Base-by-base conservation (phyloP, 495 filamentous ascomycete genomes). In the Aspergillus ellipticus region DNA sequence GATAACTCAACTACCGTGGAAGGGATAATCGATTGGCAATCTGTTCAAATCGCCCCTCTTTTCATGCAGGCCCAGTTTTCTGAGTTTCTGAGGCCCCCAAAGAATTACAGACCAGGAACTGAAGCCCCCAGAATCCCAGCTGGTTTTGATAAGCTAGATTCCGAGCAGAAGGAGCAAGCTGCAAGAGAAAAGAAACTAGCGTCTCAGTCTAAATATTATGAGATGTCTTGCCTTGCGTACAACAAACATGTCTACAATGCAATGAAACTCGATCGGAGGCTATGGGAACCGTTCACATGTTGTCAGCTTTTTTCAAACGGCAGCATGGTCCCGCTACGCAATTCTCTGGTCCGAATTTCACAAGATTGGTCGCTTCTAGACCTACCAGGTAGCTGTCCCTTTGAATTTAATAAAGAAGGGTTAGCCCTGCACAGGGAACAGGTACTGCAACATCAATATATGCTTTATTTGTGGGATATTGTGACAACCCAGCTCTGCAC, bases 11-110 rank as follows among this genome's bases (percentile, higher is more conserved):
- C 53, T 41, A 56, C 11, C 1, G 60, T 67, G 52, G 48, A 55
- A 29, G 56, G 62, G 7, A 59, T 67, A 9, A 67, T 67, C 42
- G 64, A 66, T 54, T 69, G 62, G 64, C 60, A 67, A 35, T 65
- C 59, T 22, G 15, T 50, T 26, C 55, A 61, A 7, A 31, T 46
- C 24, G 20, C 50, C 26, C 64, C 66, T 54, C 35, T 64, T 15
- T 63, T 65, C 26, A 22, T 65, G 31, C 66, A 69, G 37, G 57
- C 62, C 26, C 57, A 28, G 16, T 64, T 57, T 35, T 62, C 69
- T 3, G 63, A 54, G 13, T 62, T 67, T 50, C 56, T 62, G n/a
- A 41, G 29, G 29, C 61, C 61, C 19, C 61, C 64, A 9, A 60
- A 64, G 22, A 16, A 46, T n/a, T 65, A 62, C 51, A 56, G n/a